phyloP scores from a whole-genome alignment of 768 basidiomycete genomes.

The Boletus edulis region DNA sequence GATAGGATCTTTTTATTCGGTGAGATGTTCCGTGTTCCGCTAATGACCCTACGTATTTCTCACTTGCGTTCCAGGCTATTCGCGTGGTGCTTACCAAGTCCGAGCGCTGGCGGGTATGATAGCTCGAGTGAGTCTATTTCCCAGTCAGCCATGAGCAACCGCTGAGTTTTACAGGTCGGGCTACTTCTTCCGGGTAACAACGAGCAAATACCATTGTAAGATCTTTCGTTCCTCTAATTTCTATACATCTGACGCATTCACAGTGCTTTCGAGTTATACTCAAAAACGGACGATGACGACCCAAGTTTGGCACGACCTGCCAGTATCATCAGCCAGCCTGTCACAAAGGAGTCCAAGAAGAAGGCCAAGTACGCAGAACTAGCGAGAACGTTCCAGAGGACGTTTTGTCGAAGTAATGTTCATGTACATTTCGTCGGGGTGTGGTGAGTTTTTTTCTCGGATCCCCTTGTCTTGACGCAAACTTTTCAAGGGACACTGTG shows the following conservation, averaged over 20 bases:
- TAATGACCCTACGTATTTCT: neutral
- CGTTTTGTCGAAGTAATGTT: constrained; percentile 35
- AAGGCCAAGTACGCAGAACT: constrained; percentile 20
- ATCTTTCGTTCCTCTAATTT: neutral
- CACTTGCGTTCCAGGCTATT: constrained; percentile 35
- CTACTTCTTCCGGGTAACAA: constrained; percentile 39
- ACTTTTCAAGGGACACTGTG: constrained; percentile 42
- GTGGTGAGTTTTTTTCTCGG: constrained; percentile 32
- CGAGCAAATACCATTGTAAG: constrained; percentile 41
- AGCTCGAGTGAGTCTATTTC: constrained; percentile 27
- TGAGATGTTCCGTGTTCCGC: constrained; percentile 5
- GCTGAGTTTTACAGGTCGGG: constrained; percentile 34
- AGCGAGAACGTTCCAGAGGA: constrained; percentile 30
- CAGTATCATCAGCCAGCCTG: constrained; percentile 7
- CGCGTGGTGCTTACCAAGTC: constrained; percentile 48
- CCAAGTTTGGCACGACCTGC: constrained; percentile 4
- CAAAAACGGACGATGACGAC: constrained; percentile 22
- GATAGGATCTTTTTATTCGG: constrained; percentile 44
- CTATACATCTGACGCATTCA: neutral
- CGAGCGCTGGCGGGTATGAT: constrained; percentile 45
- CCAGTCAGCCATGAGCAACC: neutral
- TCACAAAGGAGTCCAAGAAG: constrained; percentile 9
- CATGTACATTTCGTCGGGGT: constrained; percentile 44
- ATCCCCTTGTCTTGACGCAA: neutral
- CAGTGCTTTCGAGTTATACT: constrained; percentile 41